These are phyloP conservation scores for Mycothermus thermophilus DNA, from an alignment of 495 filamentous ascomycete species.

Conservation along the genomic window DNA sequence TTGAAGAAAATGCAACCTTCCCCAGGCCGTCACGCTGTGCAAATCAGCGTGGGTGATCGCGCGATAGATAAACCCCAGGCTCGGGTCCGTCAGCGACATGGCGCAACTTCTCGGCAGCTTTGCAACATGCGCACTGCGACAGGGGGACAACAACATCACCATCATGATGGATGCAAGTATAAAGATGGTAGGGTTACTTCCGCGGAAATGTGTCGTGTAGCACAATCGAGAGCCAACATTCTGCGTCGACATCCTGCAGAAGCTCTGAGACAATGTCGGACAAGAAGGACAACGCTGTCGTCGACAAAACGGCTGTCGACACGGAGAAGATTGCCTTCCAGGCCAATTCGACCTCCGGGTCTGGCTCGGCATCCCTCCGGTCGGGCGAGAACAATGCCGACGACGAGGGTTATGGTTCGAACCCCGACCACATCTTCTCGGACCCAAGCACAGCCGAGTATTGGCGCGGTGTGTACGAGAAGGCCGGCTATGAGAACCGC, in stretches of 20 bases:
- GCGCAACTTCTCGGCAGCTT: not conserved
- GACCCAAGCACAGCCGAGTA: conserved; percentile 15
- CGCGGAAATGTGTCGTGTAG: not conserved
- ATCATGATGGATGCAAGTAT: too few relatives aligned
- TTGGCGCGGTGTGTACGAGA: conserved; percentile 19
- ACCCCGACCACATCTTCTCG: conserved; percentile 19
- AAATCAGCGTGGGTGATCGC: not conserved
- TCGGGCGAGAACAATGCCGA: conserved; percentile 7
- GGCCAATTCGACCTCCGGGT: not conserved
- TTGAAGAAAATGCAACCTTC: not conserved
- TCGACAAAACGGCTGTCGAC: not conserved
- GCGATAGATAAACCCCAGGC: not conserved
- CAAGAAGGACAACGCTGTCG: not conserved
- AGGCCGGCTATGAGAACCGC: conserved; percentile 36
- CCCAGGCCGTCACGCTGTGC: not conserved
- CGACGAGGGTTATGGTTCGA: conserved; percentile 20
- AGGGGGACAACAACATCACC: not conserved
- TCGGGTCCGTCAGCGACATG: not conserved
- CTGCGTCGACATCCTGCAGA: too few relatives aligned
- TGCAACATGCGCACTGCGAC: not conserved
- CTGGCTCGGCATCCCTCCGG: not conserved
- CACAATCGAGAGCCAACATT: not conserved
- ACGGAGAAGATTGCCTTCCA: not conserved
- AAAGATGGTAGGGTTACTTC: not conserved
- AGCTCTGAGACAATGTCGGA: not conserved